A percentile compares a stretch with the other conserved stretches of the same genome.
Evolutionary conservation across 305 asterid species (phyloP).

Genomic region (Fraxinus platypoda): DNA sequence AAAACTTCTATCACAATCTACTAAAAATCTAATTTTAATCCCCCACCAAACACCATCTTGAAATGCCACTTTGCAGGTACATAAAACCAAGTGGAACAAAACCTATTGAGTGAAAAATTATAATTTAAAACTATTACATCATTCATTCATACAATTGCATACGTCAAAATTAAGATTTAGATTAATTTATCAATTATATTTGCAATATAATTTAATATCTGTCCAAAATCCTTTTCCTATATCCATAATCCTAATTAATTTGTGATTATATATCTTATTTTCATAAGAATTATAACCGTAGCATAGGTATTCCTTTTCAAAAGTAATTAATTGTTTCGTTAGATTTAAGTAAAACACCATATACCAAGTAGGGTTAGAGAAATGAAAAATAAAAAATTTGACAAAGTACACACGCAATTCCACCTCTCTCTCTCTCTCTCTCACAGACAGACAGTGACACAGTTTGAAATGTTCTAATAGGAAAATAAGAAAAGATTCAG

Average conservation of each 20-base stretch:
- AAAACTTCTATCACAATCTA: too few relatives aligned
- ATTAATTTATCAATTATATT: not conserved
- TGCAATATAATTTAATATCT: not conserved
- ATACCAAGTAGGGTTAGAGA: not conserved
- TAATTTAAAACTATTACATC: too few relatives aligned
- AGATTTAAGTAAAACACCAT: not conserved
- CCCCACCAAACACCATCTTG: too few relatives aligned
- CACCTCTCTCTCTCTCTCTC: not conserved
- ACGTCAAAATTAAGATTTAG: too few relatives aligned
- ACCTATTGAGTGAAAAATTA: too few relatives aligned
- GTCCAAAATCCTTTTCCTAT: not conserved
- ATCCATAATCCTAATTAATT: not conserved
- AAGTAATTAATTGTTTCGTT: not conserved
- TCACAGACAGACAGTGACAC: not conserved
- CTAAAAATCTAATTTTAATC: too few relatives aligned
- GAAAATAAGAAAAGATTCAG: not conserved
- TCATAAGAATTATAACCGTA: not conserved
- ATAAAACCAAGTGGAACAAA: too few relatives aligned
- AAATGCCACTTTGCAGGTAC: too few relatives aligned
- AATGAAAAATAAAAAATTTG: too few relatives aligned
- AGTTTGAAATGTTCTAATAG: not conserved
- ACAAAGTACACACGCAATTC: not conserved
- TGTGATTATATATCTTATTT: not conserved
- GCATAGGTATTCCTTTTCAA: not conserved
- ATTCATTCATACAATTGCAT: too few relatives aligned